These are phyloP conservation scores for Phyllosticta paracitricarpa DNA, from an alignment of 2,329 filamentous ascomycete species.

Conservation along the genomic window DNA sequence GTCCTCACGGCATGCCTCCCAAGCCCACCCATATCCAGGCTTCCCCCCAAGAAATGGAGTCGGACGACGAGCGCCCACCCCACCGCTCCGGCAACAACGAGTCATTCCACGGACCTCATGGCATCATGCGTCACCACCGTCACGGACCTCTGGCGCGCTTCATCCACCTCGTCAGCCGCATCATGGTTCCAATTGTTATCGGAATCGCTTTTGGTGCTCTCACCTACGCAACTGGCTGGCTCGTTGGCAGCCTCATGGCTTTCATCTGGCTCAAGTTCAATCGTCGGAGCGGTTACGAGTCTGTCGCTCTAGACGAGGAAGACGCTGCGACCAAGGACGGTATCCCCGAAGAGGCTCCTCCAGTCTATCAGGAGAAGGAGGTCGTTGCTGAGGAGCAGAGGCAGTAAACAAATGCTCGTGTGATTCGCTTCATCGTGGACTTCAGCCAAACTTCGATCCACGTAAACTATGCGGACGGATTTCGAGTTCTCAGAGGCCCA, in stretches of 20 bases:
- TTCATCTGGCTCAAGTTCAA: slow-evolving; percentile 46
- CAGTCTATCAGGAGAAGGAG: slow-evolving; percentile 30
- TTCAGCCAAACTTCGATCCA: neutral
- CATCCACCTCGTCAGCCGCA: slow-evolving; percentile 42
- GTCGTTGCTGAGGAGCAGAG: slow-evolving; percentile 16
- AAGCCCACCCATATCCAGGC: neutral
- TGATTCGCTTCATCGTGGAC: neutral
- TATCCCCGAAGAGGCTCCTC: slow-evolving; percentile 26
- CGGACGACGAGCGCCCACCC: slow-evolving; percentile 12
- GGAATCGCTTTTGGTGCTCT: slow-evolving; percentile 59
- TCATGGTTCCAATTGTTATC: slow-evolving; percentile 56
- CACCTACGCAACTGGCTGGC: slow-evolving; percentile 58
- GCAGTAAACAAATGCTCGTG: neutral
- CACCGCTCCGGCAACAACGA: slow-evolving; percentile 15
- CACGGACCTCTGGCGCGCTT: slow-evolving; percentile 30
- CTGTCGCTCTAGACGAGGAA: slow-evolving; percentile 19
- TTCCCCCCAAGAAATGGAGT: neutral
- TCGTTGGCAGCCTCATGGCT: slow-evolving; percentile 52
- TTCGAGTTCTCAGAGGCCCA: neutral
- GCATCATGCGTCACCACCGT: slow-evolving; percentile 20
- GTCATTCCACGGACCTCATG: slow-evolving; percentile 17
- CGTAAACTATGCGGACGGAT: neutral
- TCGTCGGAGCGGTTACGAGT: slow-evolving; percentile 22
- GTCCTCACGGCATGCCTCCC: neutral
- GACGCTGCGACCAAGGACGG: slow-evolving; percentile 18